Evolutionary conservation across 495 filamentous ascomycete species (phyloP).

Genomic region (Annulohypoxylon nitens): DNA sequence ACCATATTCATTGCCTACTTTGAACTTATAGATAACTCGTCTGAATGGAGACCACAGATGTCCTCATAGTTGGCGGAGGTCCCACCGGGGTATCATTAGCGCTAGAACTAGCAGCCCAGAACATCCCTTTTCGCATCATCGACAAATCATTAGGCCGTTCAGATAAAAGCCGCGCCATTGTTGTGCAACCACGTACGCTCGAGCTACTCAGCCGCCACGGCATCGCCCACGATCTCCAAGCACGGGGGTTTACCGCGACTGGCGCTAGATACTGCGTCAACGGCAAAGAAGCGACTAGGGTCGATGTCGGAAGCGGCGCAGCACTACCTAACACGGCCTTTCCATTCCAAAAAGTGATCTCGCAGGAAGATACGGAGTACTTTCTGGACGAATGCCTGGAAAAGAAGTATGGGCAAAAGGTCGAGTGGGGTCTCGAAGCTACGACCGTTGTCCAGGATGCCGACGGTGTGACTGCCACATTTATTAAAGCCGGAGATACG

Average conservation of each 20-base stretch:
- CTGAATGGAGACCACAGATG: conserved; percentile 13
- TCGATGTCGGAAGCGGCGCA: neutral
- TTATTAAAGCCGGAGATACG: neutral
- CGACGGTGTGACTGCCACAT: neutral
- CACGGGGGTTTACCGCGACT: neutral
- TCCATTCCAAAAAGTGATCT: conserved; percentile 8
- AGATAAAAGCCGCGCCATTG: conserved; percentile 9
- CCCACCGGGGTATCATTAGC: conserved; percentile 2
- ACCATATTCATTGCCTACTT: neutral
- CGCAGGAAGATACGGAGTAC: conserved; percentile 13
- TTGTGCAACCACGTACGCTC: conserved; percentile 1
- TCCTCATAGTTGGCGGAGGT: conserved; percentile 9
- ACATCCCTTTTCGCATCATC: conserved; percentile 11
- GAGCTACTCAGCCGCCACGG: conserved; percentile 1
- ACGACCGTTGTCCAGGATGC: conserved; percentile 10
- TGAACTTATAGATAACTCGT: neutral
- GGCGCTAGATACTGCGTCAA: conserved; percentile 18
- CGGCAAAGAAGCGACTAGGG: conserved; percentile 7
- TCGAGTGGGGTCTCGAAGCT: conserved; percentile 8
- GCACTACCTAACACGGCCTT: conserved; percentile 11
- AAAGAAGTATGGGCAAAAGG: conserved; percentile 4
- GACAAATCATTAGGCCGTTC: conserved; percentile 7
- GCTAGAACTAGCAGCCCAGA: conserved; percentile 9
- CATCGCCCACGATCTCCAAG: conserved; percentile 7
- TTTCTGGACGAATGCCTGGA: conserved; percentile 6